phyloP scores from a whole-genome alignment of 2,329 filamentous ascomycete species.

The Claviceps monticola region DNA sequence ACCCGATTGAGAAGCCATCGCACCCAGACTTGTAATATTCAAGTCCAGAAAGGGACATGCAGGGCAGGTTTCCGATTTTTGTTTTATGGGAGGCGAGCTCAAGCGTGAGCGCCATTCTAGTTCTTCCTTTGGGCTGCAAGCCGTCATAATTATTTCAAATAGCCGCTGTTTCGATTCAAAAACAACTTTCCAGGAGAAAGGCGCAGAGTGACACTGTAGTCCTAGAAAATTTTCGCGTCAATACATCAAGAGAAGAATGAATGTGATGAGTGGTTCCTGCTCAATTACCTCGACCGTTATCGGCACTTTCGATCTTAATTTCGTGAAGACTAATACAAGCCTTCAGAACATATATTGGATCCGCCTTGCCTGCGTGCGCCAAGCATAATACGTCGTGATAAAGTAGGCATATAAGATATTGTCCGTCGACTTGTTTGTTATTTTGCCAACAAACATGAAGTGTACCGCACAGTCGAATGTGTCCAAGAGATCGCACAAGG shows the following conservation, averaged over 20 bases:
- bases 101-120: slow-evolving; percentile 65
- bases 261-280: neutral
- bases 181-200: slow-evolving; percentile 82
- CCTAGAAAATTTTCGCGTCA: slow-evolving; percentile 32
- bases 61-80: slow-evolving; percentile 30
- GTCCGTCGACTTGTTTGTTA: slow-evolving; percentile 51
- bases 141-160: slow-evolving; percentile 77
- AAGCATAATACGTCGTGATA: slow-evolving; percentile 71
- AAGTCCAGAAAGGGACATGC: slow-evolving; percentile 52
- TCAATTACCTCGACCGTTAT: slow-evolving; percentile 57
- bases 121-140: slow-evolving; percentile 70
- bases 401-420: slow-evolving; percentile 76
- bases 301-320: slow-evolving; percentile 53
- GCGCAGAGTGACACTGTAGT: slow-evolving; percentile 72
- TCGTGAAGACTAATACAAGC: slow-evolving; percentile 58
- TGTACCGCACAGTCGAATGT: slow-evolving; percentile 68
- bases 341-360: slow-evolving; percentile 56
- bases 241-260: neutral
- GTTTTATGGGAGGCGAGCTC: slow-evolving; percentile 34
- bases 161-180: slow-evolving; percentile 67
- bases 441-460: slow-evolving; percentile 75
- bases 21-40: slow-evolving; percentile 59
- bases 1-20: slow-evolving; percentile 62
- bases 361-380: slow-evolving; percentile 50
- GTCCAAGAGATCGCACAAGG: slow-evolving; percentile 67